Evolutionary conservation across 2,329 filamentous ascomycete species (phyloP).

Genomic region (Sporothrix globosa): DNA sequence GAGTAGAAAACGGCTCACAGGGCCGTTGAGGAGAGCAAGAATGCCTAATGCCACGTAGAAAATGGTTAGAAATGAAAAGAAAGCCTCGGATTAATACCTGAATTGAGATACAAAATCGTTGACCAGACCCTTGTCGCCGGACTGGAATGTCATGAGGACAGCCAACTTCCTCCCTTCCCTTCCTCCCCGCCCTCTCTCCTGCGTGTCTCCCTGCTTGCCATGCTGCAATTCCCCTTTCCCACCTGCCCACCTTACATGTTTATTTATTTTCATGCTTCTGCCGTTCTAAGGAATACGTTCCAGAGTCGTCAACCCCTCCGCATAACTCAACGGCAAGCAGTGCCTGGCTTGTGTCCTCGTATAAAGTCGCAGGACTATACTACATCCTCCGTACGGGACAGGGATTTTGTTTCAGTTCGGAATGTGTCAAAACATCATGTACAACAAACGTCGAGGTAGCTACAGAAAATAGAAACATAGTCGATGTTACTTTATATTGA

Average conservation of each 20-base stretch:
- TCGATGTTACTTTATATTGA: background rate
- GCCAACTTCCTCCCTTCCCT: background rate
- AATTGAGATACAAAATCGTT: background rate
- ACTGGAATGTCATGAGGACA: background rate
- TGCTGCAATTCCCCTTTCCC: background rate
- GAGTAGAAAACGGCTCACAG: no score
- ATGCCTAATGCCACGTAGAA: background rate
- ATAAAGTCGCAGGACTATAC: background rate
- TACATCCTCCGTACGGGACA: background rate
- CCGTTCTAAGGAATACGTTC: background rate
- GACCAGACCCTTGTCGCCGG: no score
- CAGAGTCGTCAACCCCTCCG: slow-evolving; percentile 10
- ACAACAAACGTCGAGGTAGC: no score
- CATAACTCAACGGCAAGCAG: background rate
- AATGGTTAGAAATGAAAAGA: no score
- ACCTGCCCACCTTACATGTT: no score
- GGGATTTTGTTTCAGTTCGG: background rate
- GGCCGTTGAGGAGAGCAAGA: no score
- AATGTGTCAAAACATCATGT: background rate
- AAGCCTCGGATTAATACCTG: background rate
- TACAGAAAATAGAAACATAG: background rate
- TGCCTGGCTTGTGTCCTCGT: slow-evolving; percentile 11
- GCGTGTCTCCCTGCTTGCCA: background rate
- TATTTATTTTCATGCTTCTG: background rate
- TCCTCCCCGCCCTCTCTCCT: background rate